These are phyloP conservation scores for Hamigera avellanea DNA, from an alignment of 495 filamentous ascomycete genomes.

Conservation along the genomic window DNA sequence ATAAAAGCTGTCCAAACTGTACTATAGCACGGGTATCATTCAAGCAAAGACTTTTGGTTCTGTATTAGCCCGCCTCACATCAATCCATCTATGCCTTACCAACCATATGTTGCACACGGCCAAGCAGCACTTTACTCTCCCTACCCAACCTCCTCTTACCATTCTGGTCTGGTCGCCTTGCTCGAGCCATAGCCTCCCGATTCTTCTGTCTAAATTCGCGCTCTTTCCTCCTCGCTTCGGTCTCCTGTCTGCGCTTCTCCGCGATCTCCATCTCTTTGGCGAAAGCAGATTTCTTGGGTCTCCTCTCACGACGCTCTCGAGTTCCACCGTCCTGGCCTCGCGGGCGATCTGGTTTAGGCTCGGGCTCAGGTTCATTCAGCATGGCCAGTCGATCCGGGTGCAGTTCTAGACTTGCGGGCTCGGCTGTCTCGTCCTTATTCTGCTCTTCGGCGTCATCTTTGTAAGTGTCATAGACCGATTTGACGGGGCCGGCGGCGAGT, in stretches of 20 bases:
- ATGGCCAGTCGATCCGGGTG: slow-evolving; percentile 65
- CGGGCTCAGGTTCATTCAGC: slow-evolving; percentile 36
- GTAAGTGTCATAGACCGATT: slow-evolving; percentile 22
- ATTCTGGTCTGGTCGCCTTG: slow-evolving; percentile 58
- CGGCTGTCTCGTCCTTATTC: slow-evolving; percentile 10
- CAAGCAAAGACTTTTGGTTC: background rate
- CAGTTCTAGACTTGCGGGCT: slow-evolving; percentile 39
- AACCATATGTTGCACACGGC: slow-evolving; percentile 68
- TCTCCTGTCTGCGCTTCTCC: slow-evolving; percentile 50
- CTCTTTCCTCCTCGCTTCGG: slow-evolving; percentile 47
- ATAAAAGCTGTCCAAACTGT: background rate
- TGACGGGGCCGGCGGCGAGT: slow-evolving; percentile 18
- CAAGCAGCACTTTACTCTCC: slow-evolving; percentile 72
- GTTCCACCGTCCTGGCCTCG: slow-evolving; percentile 6
- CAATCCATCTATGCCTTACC: slow-evolving; percentile 14
- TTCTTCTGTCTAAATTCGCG: slow-evolving; percentile 48
- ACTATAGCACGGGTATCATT: slow-evolving; percentile 1
- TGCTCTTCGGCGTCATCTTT: slow-evolving; percentile 12
- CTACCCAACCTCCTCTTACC: slow-evolving; percentile 76
- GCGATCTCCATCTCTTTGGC: slow-evolving; percentile 64
- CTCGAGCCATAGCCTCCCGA: slow-evolving; percentile 62
- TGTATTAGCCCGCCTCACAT: background rate
- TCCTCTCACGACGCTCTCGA: slow-evolving; percentile 19
- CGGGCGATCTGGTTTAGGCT: slow-evolving; percentile 13
- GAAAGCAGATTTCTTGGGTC: slow-evolving; percentile 57